phyloP scores from a whole-genome alignment of 331 rosid genomes.

The Acacia pycnantha region DNA sequence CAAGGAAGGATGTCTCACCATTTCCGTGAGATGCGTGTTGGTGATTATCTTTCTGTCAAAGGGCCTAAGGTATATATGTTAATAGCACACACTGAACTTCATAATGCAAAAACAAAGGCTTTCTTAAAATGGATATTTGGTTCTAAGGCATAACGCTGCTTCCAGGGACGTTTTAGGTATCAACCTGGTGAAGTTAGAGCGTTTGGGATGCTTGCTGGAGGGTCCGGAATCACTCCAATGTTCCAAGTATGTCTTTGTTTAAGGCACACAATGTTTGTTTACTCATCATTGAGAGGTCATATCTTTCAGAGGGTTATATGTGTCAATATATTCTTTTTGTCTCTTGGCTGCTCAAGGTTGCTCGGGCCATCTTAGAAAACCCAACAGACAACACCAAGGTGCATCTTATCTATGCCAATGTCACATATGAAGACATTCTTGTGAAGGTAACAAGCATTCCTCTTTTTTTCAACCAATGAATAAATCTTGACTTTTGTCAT shows the following conservation, averaged over 20 bases:
- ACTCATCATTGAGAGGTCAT: conserved; percentile 18
- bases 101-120: neutral
- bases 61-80: conserved; percentile 82
- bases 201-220: conserved; percentile 99
- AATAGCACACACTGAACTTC: neutral
- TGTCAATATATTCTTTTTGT: conserved; percentile 10
- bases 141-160: conserved; percentile 22
- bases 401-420: conserved; percentile 96
- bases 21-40: conserved; percentile 91
- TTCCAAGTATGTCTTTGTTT: conserved; percentile 64
- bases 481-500: conserved; percentile 9
- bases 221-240: conserved; percentile 99
- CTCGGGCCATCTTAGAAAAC: conserved; percentile 90
- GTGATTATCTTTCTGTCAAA: conserved; percentile 81
- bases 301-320: neutral
- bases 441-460: conserved; percentile 58
- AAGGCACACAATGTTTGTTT: conserved; percentile 1
- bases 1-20: conserved; percentile 99
- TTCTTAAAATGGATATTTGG: conserved; percentile 6
- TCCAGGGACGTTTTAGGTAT: conserved; percentile 95
- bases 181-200: conserved; percentile 87
- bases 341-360: conserved; percentile 55
- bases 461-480: neutral
- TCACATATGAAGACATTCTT: conserved; percentile 84
- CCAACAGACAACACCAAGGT: conserved; percentile 85